phyloP scores from a whole-genome alignment of 2,329 filamentous ascomycete genomes.

The Bipolaris sorokiniana region DNA sequence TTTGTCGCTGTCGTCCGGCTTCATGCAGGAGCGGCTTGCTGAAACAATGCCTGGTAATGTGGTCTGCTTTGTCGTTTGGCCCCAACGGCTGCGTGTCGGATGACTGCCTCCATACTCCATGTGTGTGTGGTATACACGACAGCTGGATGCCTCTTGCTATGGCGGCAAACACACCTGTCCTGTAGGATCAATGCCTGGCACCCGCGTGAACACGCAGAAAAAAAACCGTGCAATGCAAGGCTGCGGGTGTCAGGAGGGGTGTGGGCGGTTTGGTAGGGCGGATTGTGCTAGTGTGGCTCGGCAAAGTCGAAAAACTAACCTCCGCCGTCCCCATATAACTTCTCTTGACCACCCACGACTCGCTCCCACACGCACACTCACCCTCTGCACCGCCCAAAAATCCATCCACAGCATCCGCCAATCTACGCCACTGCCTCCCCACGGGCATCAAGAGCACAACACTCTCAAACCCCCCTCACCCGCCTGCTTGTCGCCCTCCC shows the following conservation, averaged over 20 bases:
- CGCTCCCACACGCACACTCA: slow-evolving; percentile 24
- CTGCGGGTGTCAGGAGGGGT: slow-evolving; percentile 1
- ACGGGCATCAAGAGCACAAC: slow-evolving; percentile 23
- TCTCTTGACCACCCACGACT: slow-evolving; percentile 22
- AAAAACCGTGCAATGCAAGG: background rate
- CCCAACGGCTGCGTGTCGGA: background rate
- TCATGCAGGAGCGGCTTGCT: slow-evolving; percentile 4
- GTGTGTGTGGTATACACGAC: background rate
- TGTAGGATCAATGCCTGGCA: background rate
- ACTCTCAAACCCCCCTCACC: slow-evolving; percentile 4
- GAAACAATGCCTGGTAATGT: background rate
- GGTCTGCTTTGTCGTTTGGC: background rate
- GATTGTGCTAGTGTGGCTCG: slow-evolving; percentile 21
- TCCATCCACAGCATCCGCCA: slow-evolving; percentile 21
- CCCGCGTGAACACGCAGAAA: background rate
- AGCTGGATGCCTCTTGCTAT: background rate
- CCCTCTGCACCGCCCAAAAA: slow-evolving; percentile 29
- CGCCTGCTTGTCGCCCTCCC: slow-evolving; percentile 31
- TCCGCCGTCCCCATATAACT: slow-evolving; percentile 24
- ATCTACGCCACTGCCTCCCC: slow-evolving; percentile 26
- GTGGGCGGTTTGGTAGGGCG: slow-evolving; percentile 10
- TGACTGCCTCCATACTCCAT: background rate
- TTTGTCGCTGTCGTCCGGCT: slow-evolving; percentile 1
- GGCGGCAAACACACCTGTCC: background rate
- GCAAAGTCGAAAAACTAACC: slow-evolving; percentile 23